A percentile compares a stretch with the other conserved stretches of the same genome.
phyloP scores from a whole-genome alignment of 495 filamentous ascomycete species.

The Aspergillus asperescens region DNA sequence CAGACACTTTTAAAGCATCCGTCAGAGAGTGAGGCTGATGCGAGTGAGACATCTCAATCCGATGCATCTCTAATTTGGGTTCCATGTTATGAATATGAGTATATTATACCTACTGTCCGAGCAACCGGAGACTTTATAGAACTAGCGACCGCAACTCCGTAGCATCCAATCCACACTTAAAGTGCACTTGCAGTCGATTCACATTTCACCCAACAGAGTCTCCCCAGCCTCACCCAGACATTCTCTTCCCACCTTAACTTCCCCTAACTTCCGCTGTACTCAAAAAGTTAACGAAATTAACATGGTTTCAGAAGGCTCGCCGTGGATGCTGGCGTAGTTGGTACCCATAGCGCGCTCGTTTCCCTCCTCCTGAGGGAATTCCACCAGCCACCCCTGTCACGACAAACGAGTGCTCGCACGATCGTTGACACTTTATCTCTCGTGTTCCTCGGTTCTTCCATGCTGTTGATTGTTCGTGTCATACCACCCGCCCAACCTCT shows the following conservation, averaged over 20 bases:
- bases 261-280: not conserved
- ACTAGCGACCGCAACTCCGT: constrained; percentile 3
- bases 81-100: not conserved
- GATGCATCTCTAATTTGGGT: constrained; percentile 1
- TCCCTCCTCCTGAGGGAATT: constrained; percentile 21
- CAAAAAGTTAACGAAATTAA: not conserved
- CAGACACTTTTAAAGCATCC: too few relatives aligned
- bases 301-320: not conserved
- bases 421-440: not conserved
- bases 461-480: not conserved
- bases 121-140: not conserved
- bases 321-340: constrained; percentile 5
- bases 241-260: not conserved
- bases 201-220: not conserved
- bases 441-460: constrained; percentile 2
- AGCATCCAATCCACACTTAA: not conserved
- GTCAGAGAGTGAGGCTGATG: not conserved
- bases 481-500: not conserved
- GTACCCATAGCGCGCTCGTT: constrained; percentile 14
- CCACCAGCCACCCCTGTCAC: constrained; percentile 25
- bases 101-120: not conserved
- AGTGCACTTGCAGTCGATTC: not conserved
- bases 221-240: not conserved
- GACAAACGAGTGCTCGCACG: constrained; percentile 1
- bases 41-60: not conserved